These are phyloP conservation scores for Ophiostoma sp. DNA, from an alignment of 2,329 filamentous ascomycete genomes.

Conservation along the genomic window DNA sequence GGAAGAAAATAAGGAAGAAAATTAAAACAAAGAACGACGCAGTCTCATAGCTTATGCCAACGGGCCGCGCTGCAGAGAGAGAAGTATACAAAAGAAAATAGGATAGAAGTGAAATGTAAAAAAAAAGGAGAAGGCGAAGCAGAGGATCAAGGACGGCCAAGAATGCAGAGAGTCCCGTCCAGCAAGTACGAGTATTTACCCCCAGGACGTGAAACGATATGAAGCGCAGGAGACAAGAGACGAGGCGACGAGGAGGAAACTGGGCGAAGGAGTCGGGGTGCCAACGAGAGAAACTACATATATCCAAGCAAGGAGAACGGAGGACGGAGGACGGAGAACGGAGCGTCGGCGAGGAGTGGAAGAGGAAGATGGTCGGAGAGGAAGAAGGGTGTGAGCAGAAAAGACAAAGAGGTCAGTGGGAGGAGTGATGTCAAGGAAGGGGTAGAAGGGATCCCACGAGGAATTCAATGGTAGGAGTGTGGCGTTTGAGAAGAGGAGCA, in stretches of 20 bases:
- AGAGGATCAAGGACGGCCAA: neutral
- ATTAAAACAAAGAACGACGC: neutral
- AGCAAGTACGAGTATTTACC: neutral
- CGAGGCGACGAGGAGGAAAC: too few relatives aligned
- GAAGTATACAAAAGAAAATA: neutral
- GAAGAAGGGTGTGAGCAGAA: neutral
- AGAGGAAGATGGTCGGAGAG: neutral
- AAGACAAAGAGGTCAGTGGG: neutral
- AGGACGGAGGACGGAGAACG: neutral
- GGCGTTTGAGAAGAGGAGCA: neutral
- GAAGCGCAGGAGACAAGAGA: neutral
- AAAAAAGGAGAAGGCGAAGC: neutral
- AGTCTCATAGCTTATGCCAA: neutral
- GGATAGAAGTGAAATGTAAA: neutral
- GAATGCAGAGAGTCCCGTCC: neutral
- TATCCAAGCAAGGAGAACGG: neutral
- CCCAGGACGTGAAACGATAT: neutral
- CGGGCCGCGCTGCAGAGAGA: neutral
- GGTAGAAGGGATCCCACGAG: slow-evolving; percentile 1
- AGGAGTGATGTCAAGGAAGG: neutral
- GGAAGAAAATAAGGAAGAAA: neutral
- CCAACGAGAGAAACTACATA: too few relatives aligned
- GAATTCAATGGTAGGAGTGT: neutral
- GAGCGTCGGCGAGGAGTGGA: neutral
- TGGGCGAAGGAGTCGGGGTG: too few relatives aligned